Evolutionary conservation across 768 basidiomycete genomes (phyloP).

Genomic region (Tulasnella sp.): DNA sequence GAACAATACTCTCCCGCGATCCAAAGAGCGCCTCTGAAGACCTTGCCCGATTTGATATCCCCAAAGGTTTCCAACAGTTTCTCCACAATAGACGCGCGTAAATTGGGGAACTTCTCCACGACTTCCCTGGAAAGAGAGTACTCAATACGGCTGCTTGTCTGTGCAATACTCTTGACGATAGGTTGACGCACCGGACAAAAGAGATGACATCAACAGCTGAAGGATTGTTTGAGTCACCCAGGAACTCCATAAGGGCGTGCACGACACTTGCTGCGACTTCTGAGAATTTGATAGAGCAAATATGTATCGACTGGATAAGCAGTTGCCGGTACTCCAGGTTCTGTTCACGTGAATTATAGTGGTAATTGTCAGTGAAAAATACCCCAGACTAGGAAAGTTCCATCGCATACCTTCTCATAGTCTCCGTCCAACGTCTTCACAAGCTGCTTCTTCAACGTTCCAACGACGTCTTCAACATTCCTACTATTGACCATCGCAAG

Average conservation of each 20-base stretch:
- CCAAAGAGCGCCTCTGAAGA: slow-evolving; percentile 94
- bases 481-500: slow-evolving; percentile 87
- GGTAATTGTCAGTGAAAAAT: background rate
- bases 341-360: slow-evolving; percentile 32
- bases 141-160: no score
- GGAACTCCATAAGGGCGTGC: slow-evolving; percentile 86
- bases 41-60: slow-evolving; percentile 92
- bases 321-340: slow-evolving; percentile 91
- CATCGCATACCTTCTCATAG: slow-evolving; percentile 66
- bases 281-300: slow-evolving; percentile 92
- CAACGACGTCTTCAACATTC: slow-evolving; percentile 92
- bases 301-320: slow-evolving; percentile 93
- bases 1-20: slow-evolving; percentile 92
- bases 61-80: slow-evolving; percentile 71
- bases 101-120: slow-evolving; percentile 90
- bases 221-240: slow-evolving; percentile 89
- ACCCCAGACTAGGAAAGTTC: background rate
- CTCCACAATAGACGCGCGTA: slow-evolving; percentile 72
- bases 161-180: slow-evolving; percentile 19
- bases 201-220: slow-evolving; percentile 93
- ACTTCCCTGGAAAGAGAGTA: slow-evolving; percentile 52
- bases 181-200: slow-evolving; percentile 49
- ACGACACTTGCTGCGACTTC: slow-evolving; percentile 95
- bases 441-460: slow-evolving; percentile 97
- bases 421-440: slow-evolving; percentile 84